phyloP scores from a whole-genome alignment of 23 red algal genomes.

The Pyropia yezoensis region DNA sequence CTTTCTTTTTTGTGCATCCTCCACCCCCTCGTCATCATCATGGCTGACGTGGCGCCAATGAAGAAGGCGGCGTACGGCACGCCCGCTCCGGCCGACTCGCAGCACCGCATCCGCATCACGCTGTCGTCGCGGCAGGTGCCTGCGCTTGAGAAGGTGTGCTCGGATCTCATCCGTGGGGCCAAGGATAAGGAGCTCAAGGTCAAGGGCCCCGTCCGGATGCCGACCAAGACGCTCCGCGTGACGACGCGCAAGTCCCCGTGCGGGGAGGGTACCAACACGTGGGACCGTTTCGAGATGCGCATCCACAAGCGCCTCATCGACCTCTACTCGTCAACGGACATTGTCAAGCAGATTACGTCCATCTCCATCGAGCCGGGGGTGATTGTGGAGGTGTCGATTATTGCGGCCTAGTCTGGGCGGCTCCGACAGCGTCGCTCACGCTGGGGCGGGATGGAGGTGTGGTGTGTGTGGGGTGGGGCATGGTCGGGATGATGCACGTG shows the following conservation, averaged over 20 bases:
- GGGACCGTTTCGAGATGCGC: conserved; percentile 97
- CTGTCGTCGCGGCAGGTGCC: conserved; percentile 71
- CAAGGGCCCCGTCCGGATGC: conserved; percentile 91
- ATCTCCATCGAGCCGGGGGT: conserved; percentile 74
- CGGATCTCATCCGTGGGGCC: conserved; percentile 69
- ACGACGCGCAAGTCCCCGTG: conserved; percentile 96
- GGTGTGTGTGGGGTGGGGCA: too few relatives aligned
- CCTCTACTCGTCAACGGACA: conserved; percentile 65
- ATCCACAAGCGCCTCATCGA: conserved; percentile 97
- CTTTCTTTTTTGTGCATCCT: background rate
- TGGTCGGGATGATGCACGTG: too few relatives aligned
- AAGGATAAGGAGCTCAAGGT: conserved; percentile 82
- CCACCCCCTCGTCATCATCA: background rate
- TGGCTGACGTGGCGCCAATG: conserved; percentile 17
- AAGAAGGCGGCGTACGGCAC: conserved; percentile 81
- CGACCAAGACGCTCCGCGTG: conserved; percentile 70
- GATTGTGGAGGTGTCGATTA: conserved; percentile 73
- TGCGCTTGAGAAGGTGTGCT: conserved; percentile 86
- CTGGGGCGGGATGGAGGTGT: too few relatives aligned
- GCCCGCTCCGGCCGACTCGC: conserved; percentile 12
- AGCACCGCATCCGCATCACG: conserved; percentile 89
- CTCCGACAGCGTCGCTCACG: too few relatives aligned
- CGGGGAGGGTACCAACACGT: conserved; percentile 96
- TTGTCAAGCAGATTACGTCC: conserved; percentile 92
- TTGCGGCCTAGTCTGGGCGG: too few relatives aligned